phyloP scores from a whole-genome alignment of 148 eudicot species.

The Rhododendron kiyosumense region DNA sequence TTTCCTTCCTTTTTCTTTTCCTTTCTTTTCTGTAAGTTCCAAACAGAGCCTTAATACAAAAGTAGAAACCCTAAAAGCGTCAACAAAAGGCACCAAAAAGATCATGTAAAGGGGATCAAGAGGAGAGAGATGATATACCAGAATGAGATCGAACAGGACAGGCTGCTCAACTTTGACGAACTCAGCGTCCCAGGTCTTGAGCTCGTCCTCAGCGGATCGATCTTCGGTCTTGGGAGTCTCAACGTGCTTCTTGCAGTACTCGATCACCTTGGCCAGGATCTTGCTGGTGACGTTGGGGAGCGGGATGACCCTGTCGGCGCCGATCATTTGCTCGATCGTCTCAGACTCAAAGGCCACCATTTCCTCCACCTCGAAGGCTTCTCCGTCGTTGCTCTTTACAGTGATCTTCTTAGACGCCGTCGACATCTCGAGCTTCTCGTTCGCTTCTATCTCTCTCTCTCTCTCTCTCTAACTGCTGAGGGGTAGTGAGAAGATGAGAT shows the following conservation, averaged over 20 bases:
- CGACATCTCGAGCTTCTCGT: not conserved
- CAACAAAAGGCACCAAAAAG: not conserved
- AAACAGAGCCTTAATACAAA: not conserved
- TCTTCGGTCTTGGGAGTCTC: slow-evolving; percentile 9
- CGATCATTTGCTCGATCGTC: slow-evolving; percentile 22
- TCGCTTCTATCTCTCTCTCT: not conserved
- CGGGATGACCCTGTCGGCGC: slow-evolving; percentile 20
- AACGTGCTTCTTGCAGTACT: slow-evolving; percentile 30
- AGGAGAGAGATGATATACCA: slow-evolving; percentile 18
- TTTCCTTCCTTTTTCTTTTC: too few relatives aligned
- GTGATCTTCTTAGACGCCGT: slow-evolving; percentile 11
- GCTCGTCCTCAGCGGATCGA: slow-evolving; percentile 1
- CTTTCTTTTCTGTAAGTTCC: too few relatives aligned
- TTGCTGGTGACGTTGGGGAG: slow-evolving; percentile 28
- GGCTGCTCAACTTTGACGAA: slow-evolving; percentile 30
- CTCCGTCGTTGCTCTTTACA: slow-evolving; percentile 17
- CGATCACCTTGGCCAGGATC: slow-evolving; percentile 21
- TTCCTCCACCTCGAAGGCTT: slow-evolving; percentile 27
- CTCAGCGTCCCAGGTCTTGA: slow-evolving; percentile 22
- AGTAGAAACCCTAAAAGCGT: not conserved
- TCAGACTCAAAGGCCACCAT: slow-evolving; percentile 22
- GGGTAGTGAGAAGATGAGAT: not conserved
- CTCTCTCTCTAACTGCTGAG: not conserved
- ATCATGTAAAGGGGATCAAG: not conserved
- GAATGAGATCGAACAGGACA: slow-evolving; percentile 33